Evolutionary conservation across 768 basidiomycete species (phyloP).

Genomic region (Termitomyces sp.): DNA sequence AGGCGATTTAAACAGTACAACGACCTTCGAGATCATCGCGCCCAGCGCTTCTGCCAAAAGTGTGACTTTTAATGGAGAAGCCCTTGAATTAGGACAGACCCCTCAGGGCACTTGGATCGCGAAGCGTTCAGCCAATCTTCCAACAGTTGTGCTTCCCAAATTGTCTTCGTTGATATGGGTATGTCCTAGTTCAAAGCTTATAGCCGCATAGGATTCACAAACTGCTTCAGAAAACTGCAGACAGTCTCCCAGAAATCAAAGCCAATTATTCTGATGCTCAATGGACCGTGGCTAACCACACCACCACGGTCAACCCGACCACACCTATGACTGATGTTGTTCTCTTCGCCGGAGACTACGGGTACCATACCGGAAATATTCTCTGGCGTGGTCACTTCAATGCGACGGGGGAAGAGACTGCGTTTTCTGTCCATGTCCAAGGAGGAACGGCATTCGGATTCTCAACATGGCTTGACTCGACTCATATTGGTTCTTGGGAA

Average conservation of each 20-base stretch:
- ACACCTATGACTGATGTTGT: constrained; percentile 32
- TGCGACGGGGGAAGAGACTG: constrained; percentile 40
- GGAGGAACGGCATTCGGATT: constrained; percentile 46
- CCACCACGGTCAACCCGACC: constrained; percentile 35
- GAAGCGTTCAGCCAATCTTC: constrained; percentile 23
- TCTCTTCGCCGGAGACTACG: constrained; percentile 45
- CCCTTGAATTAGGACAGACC: constrained; percentile 28
- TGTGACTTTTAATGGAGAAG: constrained; percentile 38
- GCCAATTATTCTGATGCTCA: constrained; percentile 32
- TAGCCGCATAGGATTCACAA: background rate
- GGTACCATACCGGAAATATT: constrained; percentile 46
- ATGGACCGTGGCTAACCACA: constrained; percentile 40
- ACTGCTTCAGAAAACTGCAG: constrained; percentile 30
- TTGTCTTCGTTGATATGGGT: constrained; percentile 33
- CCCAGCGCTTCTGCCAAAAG: constrained; percentile 31
- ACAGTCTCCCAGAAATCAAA: constrained; percentile 38
- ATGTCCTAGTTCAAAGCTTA: constrained; percentile 2
- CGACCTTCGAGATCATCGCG: constrained; percentile 42
- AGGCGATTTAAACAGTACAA: constrained; percentile 39
- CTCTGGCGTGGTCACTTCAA: constrained; percentile 48
- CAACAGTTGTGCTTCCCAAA: constrained; percentile 28
- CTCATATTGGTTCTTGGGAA: constrained; percentile 42
- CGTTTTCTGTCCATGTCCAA: constrained; percentile 31
- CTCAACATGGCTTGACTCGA: constrained; percentile 43
- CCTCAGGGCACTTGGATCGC: constrained; percentile 36